These are phyloP conservation scores for Dactylellina drechsleri DNA, from an alignment of 2,329 filamentous ascomycete species.

Conservation along the genomic window DNA sequence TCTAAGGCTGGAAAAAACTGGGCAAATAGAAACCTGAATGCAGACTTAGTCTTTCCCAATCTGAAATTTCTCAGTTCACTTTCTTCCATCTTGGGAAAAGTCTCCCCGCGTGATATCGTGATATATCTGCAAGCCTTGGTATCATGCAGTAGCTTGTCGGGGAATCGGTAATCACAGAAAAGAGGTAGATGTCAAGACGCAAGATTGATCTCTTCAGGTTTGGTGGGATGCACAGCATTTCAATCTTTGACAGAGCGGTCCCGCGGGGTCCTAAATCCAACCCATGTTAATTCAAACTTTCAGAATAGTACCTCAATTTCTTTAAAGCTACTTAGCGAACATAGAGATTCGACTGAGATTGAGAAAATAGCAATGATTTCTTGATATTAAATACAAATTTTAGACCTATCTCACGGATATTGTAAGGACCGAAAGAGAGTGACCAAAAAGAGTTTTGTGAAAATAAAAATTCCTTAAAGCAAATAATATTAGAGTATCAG, in stretches of 20 bases:
- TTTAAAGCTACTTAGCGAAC: too few species aligned
- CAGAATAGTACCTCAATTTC: too few species aligned
- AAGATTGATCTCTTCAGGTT: too few species aligned
- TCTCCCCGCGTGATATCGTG: conserved; percentile 30
- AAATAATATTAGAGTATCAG: conserved; percentile 31
- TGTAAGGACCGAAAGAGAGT: neutral
- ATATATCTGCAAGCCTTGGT: conserved; percentile 37
- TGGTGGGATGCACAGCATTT: too few species aligned
- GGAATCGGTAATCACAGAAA: conserved; percentile 43
- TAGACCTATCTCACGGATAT: conserved; percentile 10
- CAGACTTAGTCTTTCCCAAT: conserved; percentile 26
- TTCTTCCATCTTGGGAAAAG: conserved; percentile 22
- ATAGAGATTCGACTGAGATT: too few species aligned
- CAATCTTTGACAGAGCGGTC: too few species aligned
- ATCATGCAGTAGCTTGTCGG: conserved; percentile 50
- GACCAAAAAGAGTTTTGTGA: neutral
- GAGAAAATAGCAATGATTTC: too few species aligned
- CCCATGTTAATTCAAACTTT: too few species aligned
- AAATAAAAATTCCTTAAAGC: conserved; percentile 31
- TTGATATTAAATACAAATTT: neutral
- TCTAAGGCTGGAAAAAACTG: conserved; percentile 6
- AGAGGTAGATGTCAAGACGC: too few species aligned
- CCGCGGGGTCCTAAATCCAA: too few species aligned
- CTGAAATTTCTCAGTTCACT: conserved; percentile 3
- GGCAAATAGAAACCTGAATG: conserved; percentile 9